Percentiles rank a stretch among this genome's conserved stretches.
phyloP scores from a whole-genome alignment of 176 grass and related monocot genomes.

The Carex myosuroides region DNA sequence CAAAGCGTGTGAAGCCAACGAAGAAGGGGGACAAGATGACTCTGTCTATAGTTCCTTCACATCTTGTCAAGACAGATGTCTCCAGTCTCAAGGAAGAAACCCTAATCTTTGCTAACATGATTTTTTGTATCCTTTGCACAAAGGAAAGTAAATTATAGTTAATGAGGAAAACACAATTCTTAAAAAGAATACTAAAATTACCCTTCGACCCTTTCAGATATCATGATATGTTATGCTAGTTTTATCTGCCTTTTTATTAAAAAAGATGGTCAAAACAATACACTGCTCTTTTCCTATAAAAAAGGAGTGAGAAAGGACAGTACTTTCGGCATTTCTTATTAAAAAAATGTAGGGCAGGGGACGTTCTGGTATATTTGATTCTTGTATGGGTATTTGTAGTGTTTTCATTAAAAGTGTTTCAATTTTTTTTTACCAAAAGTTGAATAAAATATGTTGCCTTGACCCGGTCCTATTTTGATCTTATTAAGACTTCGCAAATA shows the following conservation, averaged over 20 bases:
- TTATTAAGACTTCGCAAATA: slow-evolving; percentile 81
- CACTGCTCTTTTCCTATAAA: neutral
- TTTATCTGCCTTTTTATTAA: neutral
- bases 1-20: slow-evolving; percentile 35
- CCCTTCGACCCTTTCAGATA: neutral
- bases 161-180: neutral
- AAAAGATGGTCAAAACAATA: neutral
- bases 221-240: neutral
- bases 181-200: neutral
- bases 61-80: slow-evolving; percentile 78
- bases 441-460: slow-evolving; percentile 10
- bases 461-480: slow-evolving; percentile 34
- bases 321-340: neutral
- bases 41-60: slow-evolving; percentile 61
- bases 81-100: slow-evolving; percentile 77
- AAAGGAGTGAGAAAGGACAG: neutral
- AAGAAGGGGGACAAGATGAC: slow-evolving; percentile 63
- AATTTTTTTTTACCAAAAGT: neutral
- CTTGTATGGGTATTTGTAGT: neutral
- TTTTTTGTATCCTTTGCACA: slow-evolving; percentile 86
- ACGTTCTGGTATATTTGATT: neutral
- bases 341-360: neutral
- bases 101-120: slow-evolving; percentile 73
- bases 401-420: neutral
- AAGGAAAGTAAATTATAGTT: slow-evolving; percentile 1